These are phyloP conservation scores for Leccinum olivaceopallidum DNA, from an alignment of 768 basidiomycete species.

Conservation along the genomic window DNA sequence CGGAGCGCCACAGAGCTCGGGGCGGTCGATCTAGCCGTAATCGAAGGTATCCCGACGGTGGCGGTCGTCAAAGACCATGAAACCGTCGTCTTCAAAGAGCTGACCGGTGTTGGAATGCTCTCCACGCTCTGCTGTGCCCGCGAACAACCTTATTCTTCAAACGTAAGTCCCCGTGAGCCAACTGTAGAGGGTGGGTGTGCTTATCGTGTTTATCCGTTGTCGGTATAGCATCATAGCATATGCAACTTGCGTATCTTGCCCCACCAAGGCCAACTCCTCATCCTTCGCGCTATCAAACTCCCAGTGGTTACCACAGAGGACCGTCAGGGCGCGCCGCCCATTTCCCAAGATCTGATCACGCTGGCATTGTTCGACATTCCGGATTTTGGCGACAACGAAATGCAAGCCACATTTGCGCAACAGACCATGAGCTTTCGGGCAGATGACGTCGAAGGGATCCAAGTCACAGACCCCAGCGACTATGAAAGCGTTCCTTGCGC, in stretches of 20 bases:
- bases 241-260: constrained; percentile 54
- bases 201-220: constrained; percentile 18
- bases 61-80: constrained; percentile 44
- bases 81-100: constrained; percentile 44
- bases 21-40: constrained; percentile 41
- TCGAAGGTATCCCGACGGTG: constrained; percentile 43
- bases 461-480: constrained; percentile 33
- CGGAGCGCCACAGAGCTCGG: constrained; percentile 41
- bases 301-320: constrained; percentile 8
- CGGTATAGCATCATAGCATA: constrained; percentile 46
- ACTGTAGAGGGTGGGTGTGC: background rate
- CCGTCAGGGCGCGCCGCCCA: constrained; percentile 15
- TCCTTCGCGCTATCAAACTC: constrained; percentile 45
- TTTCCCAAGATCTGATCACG: constrained; percentile 30
- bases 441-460: constrained; percentile 35
- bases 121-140: constrained; percentile 43
- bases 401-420: constrained; percentile 25
- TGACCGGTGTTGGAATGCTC: constrained; percentile 34
- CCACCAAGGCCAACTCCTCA: constrained; percentile 49
- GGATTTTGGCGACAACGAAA: constrained; percentile 32
- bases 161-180: constrained; percentile 18
- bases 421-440: constrained; percentile 33
- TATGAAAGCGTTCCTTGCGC: constrained; percentile 19
- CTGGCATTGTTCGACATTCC: constrained; percentile 33
- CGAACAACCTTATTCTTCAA: constrained; percentile 27